Base-by-base conservation (phyloP, 1,284 basidiomycete genomes). In the Ganoderma boninense region DNA sequence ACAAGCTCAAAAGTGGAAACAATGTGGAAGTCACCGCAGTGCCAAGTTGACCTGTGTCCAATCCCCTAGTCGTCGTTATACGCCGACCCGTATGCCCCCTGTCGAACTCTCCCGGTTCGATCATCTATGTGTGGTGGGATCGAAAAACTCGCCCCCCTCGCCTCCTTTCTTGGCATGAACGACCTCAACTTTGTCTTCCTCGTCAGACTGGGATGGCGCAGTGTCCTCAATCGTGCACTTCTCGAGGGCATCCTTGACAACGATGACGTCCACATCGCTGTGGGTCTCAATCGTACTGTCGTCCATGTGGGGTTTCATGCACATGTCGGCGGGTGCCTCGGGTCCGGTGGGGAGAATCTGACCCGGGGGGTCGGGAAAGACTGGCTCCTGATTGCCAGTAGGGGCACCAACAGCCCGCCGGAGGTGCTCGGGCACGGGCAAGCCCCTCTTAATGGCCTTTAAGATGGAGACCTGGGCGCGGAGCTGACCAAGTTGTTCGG, bases 381-480 rank as follows among this genome's bases (percentile, higher is more conserved):
- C 85, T 10, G 10, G 35, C 10, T 5, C 6, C 52, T 84, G 84
- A 74, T 87, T 90, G 61, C 26, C 26, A 29, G 26, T 29, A 2
- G 89, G 87, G 14, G 89, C 85, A 26, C 88, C 88, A 65, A 97
- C 91, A 11, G 95, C 93, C 69, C 93, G 88, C 75, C 95, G 94
- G 29, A 99, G 80, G 72, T 89, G 83, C 2, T 94, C 88, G 16
- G 97, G 95, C 49, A 99, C 86, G 5, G 97, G 92, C 46, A 92
- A 81, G 63, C 95, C 95, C 35, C 92, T 90, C 26, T 87, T 87
- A 71, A 99, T 87, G 70, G 93, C 89, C 79, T 96, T 95, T 85
- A 94, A 97, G 0, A 97, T 95, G 69, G 92, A 88, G 61, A 99
- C 95, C 79, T 99, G 98, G 0, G 93, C 90, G 66, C 95, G 90